These are phyloP conservation scores for Salvia rosmarinus DNA, from an alignment of 257 asterid genomes.

Conservation along the genomic window DNA sequence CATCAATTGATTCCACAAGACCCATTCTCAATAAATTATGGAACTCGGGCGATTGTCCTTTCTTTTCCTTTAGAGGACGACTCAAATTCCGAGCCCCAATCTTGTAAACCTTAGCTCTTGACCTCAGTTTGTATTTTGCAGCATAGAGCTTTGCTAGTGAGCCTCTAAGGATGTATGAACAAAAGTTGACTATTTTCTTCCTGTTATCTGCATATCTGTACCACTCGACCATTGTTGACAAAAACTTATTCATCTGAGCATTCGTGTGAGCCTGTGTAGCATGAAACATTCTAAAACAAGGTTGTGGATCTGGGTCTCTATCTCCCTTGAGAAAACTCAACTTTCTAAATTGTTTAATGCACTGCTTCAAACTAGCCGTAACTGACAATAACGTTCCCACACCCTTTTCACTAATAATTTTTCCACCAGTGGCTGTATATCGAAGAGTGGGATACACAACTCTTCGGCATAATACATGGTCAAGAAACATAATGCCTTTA, in stretches of 20 bases:
- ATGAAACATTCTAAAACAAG: slow-evolving; percentile 97
- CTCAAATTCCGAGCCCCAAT: slow-evolving; percentile 80
- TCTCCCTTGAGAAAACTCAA: slow-evolving; percentile 84
- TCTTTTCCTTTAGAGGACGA: slow-evolving; percentile 92
- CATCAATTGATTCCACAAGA: slow-evolving; percentile 89
- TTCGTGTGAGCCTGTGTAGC: slow-evolving; percentile 98
- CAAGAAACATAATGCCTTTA: slow-evolving; percentile 96
- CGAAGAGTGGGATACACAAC: slow-evolving; percentile 95
- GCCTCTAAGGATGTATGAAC: slow-evolving; percentile 91
- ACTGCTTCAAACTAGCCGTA: slow-evolving; percentile 94
- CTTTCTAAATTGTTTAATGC: slow-evolving; percentile 88
- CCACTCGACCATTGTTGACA: slow-evolving; percentile 95
- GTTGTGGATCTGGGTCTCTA: slow-evolving; percentile 97
- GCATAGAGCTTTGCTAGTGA: slow-evolving; percentile 99
- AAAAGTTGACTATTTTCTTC: slow-evolving; percentile 89
- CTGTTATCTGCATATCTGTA: slow-evolving; percentile 94
- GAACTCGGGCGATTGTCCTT: slow-evolving; percentile 93
- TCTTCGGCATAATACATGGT: slow-evolving; percentile 89
- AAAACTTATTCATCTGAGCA: slow-evolving; percentile 94
- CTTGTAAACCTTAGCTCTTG: slow-evolving; percentile 94
- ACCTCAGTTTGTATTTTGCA: slow-evolving; percentile 92
- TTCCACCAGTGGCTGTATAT: slow-evolving; percentile 96
- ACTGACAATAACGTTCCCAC: slow-evolving; percentile 91
- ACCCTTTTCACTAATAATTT: slow-evolving; percentile 94
- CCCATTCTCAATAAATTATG: slow-evolving; percentile 94